Percentiles rank a stretch among this genome's conserved stretches.
These are phyloP conservation scores for Pseudozyma sp. DNA, from an alignment of 1,284 basidiomycete species.

Conservation along the genomic window DNA sequence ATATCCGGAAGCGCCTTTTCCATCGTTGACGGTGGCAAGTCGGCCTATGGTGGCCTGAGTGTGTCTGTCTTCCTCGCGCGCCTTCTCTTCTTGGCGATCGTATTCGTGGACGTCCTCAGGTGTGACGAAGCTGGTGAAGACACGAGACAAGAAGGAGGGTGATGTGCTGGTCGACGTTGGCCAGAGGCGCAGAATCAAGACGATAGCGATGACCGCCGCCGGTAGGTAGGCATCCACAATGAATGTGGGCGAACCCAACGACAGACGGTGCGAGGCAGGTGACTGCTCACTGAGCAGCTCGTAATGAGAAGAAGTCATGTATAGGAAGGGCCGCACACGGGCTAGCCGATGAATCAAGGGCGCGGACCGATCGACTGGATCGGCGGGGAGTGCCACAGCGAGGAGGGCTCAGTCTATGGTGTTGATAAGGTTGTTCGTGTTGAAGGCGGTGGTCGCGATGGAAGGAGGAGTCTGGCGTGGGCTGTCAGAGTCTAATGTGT, in stretches of 20 bases:
- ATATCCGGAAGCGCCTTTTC: slow-evolving; percentile 1
- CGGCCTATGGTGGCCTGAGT: neutral
- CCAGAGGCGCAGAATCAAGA: slow-evolving; percentile 9
- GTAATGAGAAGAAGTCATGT: slow-evolving; percentile 3
- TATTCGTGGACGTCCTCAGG: slow-evolving; percentile 35
- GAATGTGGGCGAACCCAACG: slow-evolving; percentile 14
- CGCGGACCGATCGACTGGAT: too few relatives aligned
- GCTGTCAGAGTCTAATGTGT: too few relatives aligned
- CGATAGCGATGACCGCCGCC: slow-evolving; percentile 11
- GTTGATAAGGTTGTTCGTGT: too few relatives aligned
- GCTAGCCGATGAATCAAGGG: neutral
- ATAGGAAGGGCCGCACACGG: neutral
- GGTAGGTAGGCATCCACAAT: slow-evolving; percentile 31
- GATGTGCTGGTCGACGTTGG: slow-evolving; percentile 3
- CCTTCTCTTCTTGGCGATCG: slow-evolving; percentile 17
- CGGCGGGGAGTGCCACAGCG: too few relatives aligned
- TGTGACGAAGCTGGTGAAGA: slow-evolving; percentile 24
- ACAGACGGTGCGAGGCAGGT: neutral
- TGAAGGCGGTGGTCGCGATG: too few relatives aligned
- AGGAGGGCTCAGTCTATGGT: too few relatives aligned
- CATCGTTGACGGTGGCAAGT: neutral
- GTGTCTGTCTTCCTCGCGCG: slow-evolving; percentile 10
- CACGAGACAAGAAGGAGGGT: slow-evolving; percentile 7
- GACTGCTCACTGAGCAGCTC: slow-evolving; percentile 16
- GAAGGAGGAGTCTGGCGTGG: too few relatives aligned